Conservation (phyloP, 495 filamentous ascomycete species). For the Podospora appendiculata region DNA sequence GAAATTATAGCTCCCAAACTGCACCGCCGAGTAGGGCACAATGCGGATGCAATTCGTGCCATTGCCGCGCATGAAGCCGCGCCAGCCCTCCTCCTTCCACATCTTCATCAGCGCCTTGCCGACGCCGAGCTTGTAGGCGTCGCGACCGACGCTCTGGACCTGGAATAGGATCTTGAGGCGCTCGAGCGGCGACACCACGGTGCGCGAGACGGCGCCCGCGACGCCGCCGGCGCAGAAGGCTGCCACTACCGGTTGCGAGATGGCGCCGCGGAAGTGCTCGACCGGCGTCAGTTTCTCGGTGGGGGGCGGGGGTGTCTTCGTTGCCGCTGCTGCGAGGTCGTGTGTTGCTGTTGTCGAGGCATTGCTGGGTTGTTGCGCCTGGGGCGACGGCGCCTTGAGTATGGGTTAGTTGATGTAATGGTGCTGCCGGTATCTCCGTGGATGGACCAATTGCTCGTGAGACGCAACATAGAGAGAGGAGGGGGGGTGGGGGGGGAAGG, state of each 20-base stretch:
- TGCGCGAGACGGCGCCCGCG: slow-evolving; percentile 93
- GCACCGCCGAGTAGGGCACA: slow-evolving; percentile 94
- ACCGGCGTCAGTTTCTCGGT: slow-evolving; percentile 3
- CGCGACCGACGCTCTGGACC: slow-evolving; percentile 82
- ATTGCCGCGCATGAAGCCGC: slow-evolving; percentile 93
- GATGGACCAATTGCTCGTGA: too few relatives aligned
- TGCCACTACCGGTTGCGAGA: slow-evolving; percentile 75
- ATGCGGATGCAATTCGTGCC: slow-evolving; percentile 98
- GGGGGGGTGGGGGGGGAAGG: background rate
- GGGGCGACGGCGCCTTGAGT: slow-evolving; percentile 1
- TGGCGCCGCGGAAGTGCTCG: slow-evolving; percentile 32
- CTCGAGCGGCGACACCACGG: slow-evolving; percentile 92
- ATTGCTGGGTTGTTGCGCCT: background rate
- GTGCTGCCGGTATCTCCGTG: too few relatives aligned
- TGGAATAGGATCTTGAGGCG: slow-evolving; percentile 96
- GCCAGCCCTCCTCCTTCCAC: slow-evolving; percentile 93
- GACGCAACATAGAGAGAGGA: too few relatives aligned
- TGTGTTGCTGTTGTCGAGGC: background rate
- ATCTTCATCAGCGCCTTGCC: slow-evolving; percentile 86
- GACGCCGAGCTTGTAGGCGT: slow-evolving; percentile 87
- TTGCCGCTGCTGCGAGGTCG: background rate
- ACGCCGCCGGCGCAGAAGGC: slow-evolving; percentile 95
- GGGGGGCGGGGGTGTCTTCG: background rate
- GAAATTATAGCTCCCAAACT: slow-evolving; percentile 95
- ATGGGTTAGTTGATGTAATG: background rate